Conservation (phyloP, 2,329 filamentous ascomycete genomes). For the Pseudopithomyces maydicus region DNA sequence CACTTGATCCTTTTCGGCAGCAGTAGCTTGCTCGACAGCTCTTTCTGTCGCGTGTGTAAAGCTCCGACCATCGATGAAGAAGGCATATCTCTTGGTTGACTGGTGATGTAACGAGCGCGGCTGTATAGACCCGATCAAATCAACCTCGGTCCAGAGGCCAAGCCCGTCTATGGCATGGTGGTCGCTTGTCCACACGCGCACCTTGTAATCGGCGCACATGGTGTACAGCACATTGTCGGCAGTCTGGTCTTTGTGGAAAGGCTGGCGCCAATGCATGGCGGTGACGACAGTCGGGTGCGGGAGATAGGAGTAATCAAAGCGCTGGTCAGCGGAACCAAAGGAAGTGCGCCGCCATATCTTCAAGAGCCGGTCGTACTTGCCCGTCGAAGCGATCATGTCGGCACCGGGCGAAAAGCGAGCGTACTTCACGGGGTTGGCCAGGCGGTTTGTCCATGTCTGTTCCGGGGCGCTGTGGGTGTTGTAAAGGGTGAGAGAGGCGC, state of each 20-base stretch:
- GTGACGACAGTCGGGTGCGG: constrained; percentile 83
- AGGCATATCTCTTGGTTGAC: constrained; percentile 66
- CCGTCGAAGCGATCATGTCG: constrained; percentile 81
- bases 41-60: constrained; percentile 78
- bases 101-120: constrained; percentile 52
- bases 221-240: constrained; percentile 91
- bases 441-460: constrained; percentile 72
- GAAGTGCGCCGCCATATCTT: constrained; percentile 92
- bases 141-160: constrained; percentile 79
- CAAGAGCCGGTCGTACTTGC: constrained; percentile 77
- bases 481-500: constrained; percentile 73
- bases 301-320: constrained; percentile 90
- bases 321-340: constrained; percentile 80
- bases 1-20: constrained; percentile 67
- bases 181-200: constrained; percentile 86
- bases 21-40: constrained; percentile 68
- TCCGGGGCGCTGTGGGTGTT: constrained; percentile 57
- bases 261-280: constrained; percentile 82
- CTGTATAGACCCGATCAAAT: constrained; percentile 74
- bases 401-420: constrained; percentile 86
- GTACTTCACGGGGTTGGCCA: constrained; percentile 75
- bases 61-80: constrained; percentile 82
- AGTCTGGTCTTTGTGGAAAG: constrained; percentile 75
- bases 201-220: constrained; percentile 76
- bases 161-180: constrained; percentile 72